Evolutionary conservation across 2,329 filamentous ascomycete species (phyloP), one percentile per base, ranked within the genome.

Genomic region (Fusarium tricinctum): DNA sequence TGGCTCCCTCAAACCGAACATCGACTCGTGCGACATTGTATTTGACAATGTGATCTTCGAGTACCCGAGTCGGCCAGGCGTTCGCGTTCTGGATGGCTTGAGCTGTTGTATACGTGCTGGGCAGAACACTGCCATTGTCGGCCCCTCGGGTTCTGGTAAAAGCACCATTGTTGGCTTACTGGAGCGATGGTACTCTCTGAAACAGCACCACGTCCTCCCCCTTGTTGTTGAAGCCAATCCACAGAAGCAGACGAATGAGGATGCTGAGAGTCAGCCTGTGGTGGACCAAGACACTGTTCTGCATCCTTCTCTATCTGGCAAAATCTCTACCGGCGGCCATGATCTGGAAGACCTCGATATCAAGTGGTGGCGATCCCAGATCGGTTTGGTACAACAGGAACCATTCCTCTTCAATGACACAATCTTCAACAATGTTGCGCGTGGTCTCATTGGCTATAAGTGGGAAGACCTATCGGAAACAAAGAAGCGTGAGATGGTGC

Each of bases 121-220:
- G 5, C 88, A 89, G 66, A 84, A 88, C 3, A 91, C 89, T 0
- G 91, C 90, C 2, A 88, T 92, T 22, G 89, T 92, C 13, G 91
- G 90, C 0, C 85, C 89, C 0, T 91, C 88, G 2, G 90, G 90
- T 0, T 88, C 84, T 3, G 90, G 91, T 0, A 93, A 92, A 74
- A 91, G 87, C 51, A 92, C 90, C 0, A 86, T 92, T 13, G 85
- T 92, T 0, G 88, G 87, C 0, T 77, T 92, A 3, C 77, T 92
- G 4, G 88, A 92, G 72, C 81, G 89, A 8, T 92, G 89, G 88
- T 92, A 92, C 68, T 71, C 64, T 5, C 26, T 73, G n/a, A 67
- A n/a, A 9, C 32, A 64, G 3, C 66, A 71, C 1, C 53, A 64
- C 1, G 26, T 63, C 0, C n/a, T 73, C 0, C 70, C 70, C 2